phyloP scores from a whole-genome alignment of 1,284 basidiomycete genomes.

The Rugosomyces carneus region DNA sequence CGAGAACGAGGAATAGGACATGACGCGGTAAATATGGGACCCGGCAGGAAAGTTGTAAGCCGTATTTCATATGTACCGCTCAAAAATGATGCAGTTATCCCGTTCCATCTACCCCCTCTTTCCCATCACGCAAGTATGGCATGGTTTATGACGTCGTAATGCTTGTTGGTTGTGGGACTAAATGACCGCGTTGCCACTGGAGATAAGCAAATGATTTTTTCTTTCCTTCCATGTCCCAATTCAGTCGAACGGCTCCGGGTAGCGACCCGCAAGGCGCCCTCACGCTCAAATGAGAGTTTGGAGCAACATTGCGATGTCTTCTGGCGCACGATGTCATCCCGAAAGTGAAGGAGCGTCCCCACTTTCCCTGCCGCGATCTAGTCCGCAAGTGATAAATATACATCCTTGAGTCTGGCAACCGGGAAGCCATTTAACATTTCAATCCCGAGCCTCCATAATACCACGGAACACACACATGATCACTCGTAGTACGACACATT shows the following conservation, averaged over 20 bases:
- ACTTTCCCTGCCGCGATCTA: no score
- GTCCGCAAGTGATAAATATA: no score
- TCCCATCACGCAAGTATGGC: background rate
- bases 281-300: no score
- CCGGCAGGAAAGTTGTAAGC: background rate
- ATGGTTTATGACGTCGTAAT: background rate
- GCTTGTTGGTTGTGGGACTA: background rate
- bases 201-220: background rate
- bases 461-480: background rate
- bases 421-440: no score
- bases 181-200: background rate
- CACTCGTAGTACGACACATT: no score
- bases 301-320: no score
- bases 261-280: no score
- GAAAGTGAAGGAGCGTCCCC: no score
- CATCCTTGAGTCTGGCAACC: no score
- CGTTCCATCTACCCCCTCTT: background rate
- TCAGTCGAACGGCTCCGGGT: no score
- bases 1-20: background rate
- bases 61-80: background rate
- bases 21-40: background rate
- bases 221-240: no score
- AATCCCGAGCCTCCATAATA: background rate
- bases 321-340: no score
- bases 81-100: background rate